Percentiles rank a stretch among this genome's conserved stretches.
Conservation (phyloP, 208 protist species). For the Leishmania braziliensis region DNA sequence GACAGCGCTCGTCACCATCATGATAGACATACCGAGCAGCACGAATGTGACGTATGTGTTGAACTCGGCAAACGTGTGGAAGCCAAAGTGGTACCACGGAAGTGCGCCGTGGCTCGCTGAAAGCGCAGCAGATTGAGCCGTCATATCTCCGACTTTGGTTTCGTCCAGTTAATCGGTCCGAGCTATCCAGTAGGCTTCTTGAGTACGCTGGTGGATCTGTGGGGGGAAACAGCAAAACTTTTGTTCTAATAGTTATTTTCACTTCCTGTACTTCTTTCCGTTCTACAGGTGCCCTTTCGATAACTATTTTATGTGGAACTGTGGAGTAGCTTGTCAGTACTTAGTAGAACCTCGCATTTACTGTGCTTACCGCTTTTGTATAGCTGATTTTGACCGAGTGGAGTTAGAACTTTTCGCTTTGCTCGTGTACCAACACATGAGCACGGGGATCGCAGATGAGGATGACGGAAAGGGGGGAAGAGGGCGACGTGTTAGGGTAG, state of each 20-base stretch:
- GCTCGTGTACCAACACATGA: neutral
- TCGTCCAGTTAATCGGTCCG: neutral
- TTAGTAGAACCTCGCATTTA: neutral
- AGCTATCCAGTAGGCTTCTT: neutral
- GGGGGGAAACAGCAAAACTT: neutral
- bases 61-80: conserved; percentile 63
- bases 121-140: neutral
- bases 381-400: neutral
- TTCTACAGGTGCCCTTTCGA: neutral
- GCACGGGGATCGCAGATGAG: neutral
- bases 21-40: conserved; percentile 81
- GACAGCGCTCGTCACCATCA: conserved; percentile 88
- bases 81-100: conserved; percentile 49
- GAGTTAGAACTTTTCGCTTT: neutral
- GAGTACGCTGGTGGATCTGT: neutral
- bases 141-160: conserved; percentile 10
- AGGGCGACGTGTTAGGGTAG: neutral
- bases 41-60: conserved; percentile 83
- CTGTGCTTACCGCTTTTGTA: neutral
- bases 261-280: neutral
- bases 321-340: neutral
- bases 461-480: neutral
- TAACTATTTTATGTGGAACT: neutral
- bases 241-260: neutral
- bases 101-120: neutral